Conservation (phyloP, 257 asterid genomes). For the Solanum commersonii region DNA sequence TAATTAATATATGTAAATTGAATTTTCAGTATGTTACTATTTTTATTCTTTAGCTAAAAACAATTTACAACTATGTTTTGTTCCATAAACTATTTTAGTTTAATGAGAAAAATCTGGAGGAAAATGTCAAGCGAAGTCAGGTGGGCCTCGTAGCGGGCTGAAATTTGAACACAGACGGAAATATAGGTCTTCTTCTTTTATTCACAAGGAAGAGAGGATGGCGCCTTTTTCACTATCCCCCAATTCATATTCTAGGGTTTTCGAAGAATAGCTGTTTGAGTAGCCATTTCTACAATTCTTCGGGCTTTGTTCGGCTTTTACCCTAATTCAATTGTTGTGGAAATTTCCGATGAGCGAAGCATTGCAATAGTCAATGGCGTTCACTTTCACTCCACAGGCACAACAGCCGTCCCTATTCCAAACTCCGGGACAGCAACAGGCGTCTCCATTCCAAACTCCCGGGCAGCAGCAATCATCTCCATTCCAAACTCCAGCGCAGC, state of each 20-base stretch:
- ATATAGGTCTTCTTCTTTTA: background rate
- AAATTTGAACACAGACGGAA: background rate
- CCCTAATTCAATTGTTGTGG: background rate
- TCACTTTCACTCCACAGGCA: constrained; percentile 47
- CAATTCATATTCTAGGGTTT: constrained; percentile 33
- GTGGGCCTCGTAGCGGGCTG: background rate
- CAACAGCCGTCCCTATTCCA: constrained; percentile 34
- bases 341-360: background rate
- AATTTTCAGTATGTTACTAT: background rate
- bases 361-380: constrained; percentile 30
- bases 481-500: constrained; percentile 22
- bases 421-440: constrained; percentile 29
- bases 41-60: background rate
- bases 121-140: background rate
- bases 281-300: background rate
- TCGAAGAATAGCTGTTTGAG: background rate
- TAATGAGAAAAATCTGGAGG: background rate
- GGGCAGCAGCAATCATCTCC: constrained; percentile 25
- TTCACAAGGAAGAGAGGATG: constrained; percentile 5
- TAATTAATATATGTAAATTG: background rate
- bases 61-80: background rate
- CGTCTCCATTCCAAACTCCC: constrained; percentile 20
- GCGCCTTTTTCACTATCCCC: constrained; percentile 32
- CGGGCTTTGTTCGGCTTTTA: background rate
- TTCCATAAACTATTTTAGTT: background rate